phyloP scores from a whole-genome alignment of 2,329 filamentous ascomycete genomes.

The Pezicula neosporulosa region DNA sequence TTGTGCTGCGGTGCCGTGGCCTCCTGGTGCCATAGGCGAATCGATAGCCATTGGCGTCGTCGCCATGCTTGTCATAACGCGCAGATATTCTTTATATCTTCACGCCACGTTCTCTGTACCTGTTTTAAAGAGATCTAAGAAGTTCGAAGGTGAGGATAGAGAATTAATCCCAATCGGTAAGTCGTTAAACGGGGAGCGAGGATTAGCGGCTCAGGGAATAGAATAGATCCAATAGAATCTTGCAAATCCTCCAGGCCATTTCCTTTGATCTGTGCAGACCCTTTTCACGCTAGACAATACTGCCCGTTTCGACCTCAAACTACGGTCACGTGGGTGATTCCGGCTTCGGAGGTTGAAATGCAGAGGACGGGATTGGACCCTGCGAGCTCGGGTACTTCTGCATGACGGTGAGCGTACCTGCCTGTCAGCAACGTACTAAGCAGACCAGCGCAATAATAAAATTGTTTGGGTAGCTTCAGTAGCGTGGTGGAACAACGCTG shows the following conservation, averaged over 20 bases:
- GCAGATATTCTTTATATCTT: not conserved
- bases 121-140: not conserved
- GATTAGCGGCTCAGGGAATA: too few relatives aligned
- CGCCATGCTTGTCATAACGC: constrained; percentile 16
- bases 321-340: too few relatives aligned
- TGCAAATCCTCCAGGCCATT: too few relatives aligned
- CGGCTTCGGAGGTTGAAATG: not conserved
- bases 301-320: too few relatives aligned
- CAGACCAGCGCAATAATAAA: not conserved
- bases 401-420: not conserved
- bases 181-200: too few relatives aligned
- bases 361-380: not conserved
- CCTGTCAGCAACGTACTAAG: not conserved
- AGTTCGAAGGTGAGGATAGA: not conserved
- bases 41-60: constrained; percentile 30
- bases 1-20: constrained; percentile 13
- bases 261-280: too few relatives aligned
- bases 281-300: too few relatives aligned
- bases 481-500: constrained; percentile 1
- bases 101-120: too few relatives aligned
- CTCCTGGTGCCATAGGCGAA: constrained; percentile 24
- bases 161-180: too few relatives aligned
- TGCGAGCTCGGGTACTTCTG: not conserved
- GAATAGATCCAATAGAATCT: too few relatives aligned
- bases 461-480: not conserved